These are phyloP conservation scores for Metschnikowia amazonensis DNA, from an alignment of 805 yeast genomes.

Conservation along the genomic window DNA sequence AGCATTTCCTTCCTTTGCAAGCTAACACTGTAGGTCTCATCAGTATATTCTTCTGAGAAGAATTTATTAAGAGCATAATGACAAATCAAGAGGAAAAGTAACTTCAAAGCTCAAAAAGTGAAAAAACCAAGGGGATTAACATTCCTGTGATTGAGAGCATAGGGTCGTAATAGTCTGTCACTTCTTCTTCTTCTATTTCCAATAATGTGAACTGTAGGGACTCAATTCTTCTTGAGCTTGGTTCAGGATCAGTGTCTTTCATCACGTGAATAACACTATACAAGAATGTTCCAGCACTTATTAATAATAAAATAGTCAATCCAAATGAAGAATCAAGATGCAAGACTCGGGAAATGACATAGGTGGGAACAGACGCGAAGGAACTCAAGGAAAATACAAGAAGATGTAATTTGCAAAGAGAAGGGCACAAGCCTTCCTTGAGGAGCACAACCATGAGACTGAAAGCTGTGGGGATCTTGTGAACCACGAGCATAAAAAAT, in stretches of 20 bases:
- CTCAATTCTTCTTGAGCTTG: slow-evolving; percentile 7
- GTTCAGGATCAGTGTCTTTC: slow-evolving; percentile 27
- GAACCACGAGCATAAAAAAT: slow-evolving; percentile 59
- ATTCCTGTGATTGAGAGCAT: slow-evolving; percentile 12
- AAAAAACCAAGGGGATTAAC: slow-evolving; percentile 14
- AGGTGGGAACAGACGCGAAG: slow-evolving; percentile 52
- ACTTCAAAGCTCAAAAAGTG: slow-evolving; percentile 11
- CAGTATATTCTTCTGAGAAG: not conserved
- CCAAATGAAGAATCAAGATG: slow-evolving; percentile 31
- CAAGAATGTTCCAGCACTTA: slow-evolving; percentile 70
- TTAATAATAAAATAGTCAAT: slow-evolving; percentile 54
- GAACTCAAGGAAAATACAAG: slow-evolving; percentile 58
- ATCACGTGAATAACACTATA: slow-evolving; percentile 68
- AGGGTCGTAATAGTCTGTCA: not conserved
- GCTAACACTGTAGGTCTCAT: not conserved
- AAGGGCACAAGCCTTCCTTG: slow-evolving; percentile 29
- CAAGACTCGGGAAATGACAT: slow-evolving; percentile 31
- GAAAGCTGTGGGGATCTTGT: slow-evolving; percentile 73
- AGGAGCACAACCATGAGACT: slow-evolving; percentile 57
- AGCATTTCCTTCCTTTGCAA: not conserved
- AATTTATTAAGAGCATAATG: not conserved
- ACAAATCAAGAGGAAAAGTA: not conserved
- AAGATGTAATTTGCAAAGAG: slow-evolving; percentile 44
- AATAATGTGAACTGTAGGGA: slow-evolving; percentile 10
- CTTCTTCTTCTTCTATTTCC: slow-evolving; percentile 1